Conservation (phyloP, 2,329 filamentous ascomycete species). For the Pseudopithomyces chartarum region DNA sequence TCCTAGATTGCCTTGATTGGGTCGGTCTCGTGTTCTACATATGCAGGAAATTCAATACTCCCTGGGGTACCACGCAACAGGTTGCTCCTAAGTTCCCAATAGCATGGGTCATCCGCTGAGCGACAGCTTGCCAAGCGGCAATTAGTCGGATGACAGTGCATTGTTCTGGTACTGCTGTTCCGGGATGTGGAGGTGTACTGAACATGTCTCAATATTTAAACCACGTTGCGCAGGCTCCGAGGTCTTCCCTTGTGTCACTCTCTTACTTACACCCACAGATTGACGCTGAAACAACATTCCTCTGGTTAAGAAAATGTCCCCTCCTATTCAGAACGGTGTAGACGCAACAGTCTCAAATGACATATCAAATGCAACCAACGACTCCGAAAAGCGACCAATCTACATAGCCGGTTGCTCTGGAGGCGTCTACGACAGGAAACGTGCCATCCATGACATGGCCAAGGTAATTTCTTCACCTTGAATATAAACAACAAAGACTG, state of each 20-base stretch:
- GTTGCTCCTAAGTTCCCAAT: background rate
- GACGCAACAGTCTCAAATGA: constrained; percentile 10
- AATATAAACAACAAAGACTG: constrained; percentile 5
- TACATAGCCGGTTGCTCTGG: constrained; percentile 27
- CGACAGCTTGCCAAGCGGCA: no score
- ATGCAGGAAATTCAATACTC: background rate
- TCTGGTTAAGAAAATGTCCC: constrained; percentile 6
- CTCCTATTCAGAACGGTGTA: constrained; percentile 17
- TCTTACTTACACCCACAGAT: background rate
- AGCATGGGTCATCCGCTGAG: background rate
- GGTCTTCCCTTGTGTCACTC: background rate
- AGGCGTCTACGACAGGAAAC: constrained; percentile 27
- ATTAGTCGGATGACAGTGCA: background rate
- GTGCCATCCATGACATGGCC: constrained; percentile 30
- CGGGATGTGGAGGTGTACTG: background rate
- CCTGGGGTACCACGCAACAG: background rate
- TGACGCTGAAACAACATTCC: no score
- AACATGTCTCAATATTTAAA: constrained; percentile 3
- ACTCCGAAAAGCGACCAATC: constrained; percentile 23
- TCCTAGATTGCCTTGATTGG: background rate
- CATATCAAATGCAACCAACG: constrained; percentile 12
- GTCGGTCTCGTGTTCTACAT: background rate
- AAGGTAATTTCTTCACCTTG: constrained; percentile 6
- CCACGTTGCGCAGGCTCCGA: background rate
- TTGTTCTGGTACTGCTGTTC: background rate